Evolutionary conservation across 1,284 basidiomycete genomes (phyloP).

Genomic region (Leccinum colubrinum): DNA sequence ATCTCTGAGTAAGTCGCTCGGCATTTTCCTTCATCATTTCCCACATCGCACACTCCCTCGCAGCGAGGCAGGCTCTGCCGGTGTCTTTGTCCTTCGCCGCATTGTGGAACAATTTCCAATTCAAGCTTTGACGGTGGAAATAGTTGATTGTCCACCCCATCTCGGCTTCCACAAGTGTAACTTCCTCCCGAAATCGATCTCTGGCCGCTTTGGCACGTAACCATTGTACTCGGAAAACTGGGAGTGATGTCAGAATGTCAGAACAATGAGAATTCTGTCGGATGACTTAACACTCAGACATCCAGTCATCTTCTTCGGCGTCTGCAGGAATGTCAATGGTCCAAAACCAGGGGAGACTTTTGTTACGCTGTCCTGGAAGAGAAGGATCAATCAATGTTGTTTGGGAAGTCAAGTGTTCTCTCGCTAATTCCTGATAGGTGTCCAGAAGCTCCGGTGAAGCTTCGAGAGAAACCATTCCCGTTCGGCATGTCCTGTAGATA

Average conservation of each 20-base stretch:
- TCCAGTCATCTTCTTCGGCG: neutral
- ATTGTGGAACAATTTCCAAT: neutral
- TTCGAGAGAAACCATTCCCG: too few species aligned
- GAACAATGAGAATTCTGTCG: neutral
- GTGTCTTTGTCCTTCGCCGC: neutral
- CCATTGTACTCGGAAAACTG: neutral
- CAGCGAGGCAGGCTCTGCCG: neutral
- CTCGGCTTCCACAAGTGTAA: neutral
- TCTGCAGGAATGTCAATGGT: neutral
- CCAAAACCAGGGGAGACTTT: neutral
- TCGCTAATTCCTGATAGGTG: neutral
- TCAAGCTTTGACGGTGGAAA: neutral
- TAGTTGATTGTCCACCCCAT: neutral
- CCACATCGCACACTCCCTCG: neutral
- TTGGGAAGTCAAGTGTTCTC: neutral
- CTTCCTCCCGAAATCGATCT: neutral
- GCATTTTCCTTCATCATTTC: neutral
- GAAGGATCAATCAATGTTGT: neutral
- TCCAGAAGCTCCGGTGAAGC: too few species aligned
- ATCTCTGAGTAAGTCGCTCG: neutral
- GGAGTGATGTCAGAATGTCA: neutral
- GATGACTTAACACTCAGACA: neutral
- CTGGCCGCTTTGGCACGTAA: neutral
- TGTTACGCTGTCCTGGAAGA: neutral
- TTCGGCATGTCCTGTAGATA: too few species aligned